phyloP scores from a whole-genome alignment of 1,139 yeast species.

The Geotrichum siamense region DNA sequence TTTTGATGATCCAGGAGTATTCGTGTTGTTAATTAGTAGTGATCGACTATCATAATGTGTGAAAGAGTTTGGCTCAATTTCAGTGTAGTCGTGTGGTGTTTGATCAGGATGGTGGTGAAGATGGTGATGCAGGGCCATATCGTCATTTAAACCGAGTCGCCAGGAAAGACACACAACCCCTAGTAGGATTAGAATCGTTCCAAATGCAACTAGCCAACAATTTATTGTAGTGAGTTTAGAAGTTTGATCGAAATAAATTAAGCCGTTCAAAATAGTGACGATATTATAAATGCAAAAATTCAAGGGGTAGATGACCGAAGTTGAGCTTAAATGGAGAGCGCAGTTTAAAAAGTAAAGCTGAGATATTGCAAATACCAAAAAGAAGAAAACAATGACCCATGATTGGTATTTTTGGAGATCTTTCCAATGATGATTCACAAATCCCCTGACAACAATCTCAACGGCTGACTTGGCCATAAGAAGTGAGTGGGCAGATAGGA shows the following conservation, averaged over 20 bases:
- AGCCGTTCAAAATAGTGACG: conserved; percentile 64
- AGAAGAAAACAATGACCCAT: conserved; percentile 48
- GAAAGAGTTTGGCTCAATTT: conserved; percentile 8
- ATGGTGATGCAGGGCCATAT: conserved; percentile 15
- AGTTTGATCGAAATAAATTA: conserved; percentile 54
- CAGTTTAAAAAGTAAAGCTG: conserved; percentile 70
- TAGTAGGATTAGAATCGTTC: conserved; percentile 43
- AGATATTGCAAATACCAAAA: conserved; percentile 61
- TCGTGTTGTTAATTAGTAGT: neutral
- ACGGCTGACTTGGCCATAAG: conserved; percentile 78
- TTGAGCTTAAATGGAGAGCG: conserved; percentile 65
- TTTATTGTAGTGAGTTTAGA: conserved; percentile 37
- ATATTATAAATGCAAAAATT: conserved; percentile 80
- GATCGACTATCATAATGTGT: neutral
- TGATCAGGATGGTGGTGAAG: conserved; percentile 5
- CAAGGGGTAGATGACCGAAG: conserved; percentile 75
- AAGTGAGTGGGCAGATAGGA: conserved; percentile 77
- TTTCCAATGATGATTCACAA: conserved; percentile 28
- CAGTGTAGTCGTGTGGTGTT: conserved; percentile 4
- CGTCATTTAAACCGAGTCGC: conserved; percentile 27
- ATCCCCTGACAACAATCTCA: conserved; percentile 46
- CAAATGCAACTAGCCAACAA: conserved; percentile 43
- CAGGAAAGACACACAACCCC: conserved; percentile 53
- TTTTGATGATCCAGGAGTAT: neutral
- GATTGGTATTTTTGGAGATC: conserved; percentile 36